Base-by-base conservation (phyloP, 345 rosid species). In the Lepidium africanum region DNA sequence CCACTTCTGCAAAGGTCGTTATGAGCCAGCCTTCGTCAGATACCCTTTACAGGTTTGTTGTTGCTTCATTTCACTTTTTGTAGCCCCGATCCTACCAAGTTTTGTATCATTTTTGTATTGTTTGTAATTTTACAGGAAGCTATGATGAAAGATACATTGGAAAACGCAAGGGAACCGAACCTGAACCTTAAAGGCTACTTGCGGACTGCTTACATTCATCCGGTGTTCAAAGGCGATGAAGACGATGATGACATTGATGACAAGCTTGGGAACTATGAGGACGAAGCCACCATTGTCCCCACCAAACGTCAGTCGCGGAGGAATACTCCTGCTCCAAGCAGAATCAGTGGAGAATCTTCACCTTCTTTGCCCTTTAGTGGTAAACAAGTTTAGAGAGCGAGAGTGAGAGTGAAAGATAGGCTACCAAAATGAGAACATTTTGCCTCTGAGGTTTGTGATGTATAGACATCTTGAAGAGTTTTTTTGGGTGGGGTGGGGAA, bases 141-240 rank as follows among this genome's bases (percentile, higher is more conserved):
- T 57, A 90, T 80, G 97, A 90, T 83, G 92, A 93, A 88, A 78
- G 98, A 93, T 65, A 93, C 96, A 0, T 69, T 93, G 69, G 98
- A 93, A 52, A 87, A 65, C 0, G 89, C 88, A 3, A 81, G 87
- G 78, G 98, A 90, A 3, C 98, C 98, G 0, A 80, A 74, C 78
- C 6, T 90, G 25, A 88, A 93, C 61, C 71, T 93, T 69, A 90
- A 80, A 79, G 74, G 83, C 48, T 93, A 82, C 65, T 90, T 93
- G 70, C 90, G 84, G 45, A 78, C 68, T 15, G 91, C 94, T n/a
- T 93, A 90, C 11, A 10, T 82, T 13, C 98, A 93, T 75, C 98
- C 98, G 0, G 81, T 84, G 45, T 90, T 93, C 77, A 85, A 80
- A 74, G 76, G 38, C 0, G 84, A 60, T 2, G 86, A 82, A 0